Base-by-base conservation (phyloP, 140 eudicot genomes). In the Senecio squalidus region DNA sequence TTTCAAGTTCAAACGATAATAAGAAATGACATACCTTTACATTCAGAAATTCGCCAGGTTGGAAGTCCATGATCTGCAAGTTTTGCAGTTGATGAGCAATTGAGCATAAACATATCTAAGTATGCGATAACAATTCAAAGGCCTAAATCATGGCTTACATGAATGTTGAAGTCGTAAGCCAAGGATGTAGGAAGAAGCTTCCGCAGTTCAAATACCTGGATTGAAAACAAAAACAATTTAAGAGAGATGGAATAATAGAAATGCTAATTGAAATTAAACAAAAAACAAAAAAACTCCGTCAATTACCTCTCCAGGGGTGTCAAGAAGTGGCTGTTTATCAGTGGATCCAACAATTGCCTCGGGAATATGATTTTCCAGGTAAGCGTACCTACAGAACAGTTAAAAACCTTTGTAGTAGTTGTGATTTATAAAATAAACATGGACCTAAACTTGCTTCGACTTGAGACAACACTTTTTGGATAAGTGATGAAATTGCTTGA, bases 1-100 rank as follows among this genome's bases (percentile, higher is more conserved):
- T 26, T 49, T 9, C 18, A 3, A 54, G 18, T 26, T 29, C n/a
- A n/a, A n/a, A 2, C n/a, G 17, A 22, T 24, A 39, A 50, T 16
- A 17, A 62, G 34, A 5, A 31, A 44, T 10, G 43, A 25, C 52
- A 31, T 84, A 92, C 99, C 96, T 92, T 92, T 59, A 88, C 94
- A 54, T 92, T 88, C 14, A 92, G 90, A 80, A 79, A 92, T 52
- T 92, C 96, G 5, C 99, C 96, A 0, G 99, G 99, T 78, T 92
- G 93, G 54, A 92, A 92, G 75, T 92, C 96, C 99, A 92, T 92
- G 76, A 92, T 82, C 99, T 88, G 95, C 76, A 56, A 41, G 27
- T 65, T 55, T 30, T 15, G 18, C 9, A 48, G 29, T 20, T 6
- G 9, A 44, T 15, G 30, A 13, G 41, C n/a, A n/a, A n/a, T n/a